Conservation (phyloP, 1,139 yeast species). For the Pichia kudriavzevii region DNA sequence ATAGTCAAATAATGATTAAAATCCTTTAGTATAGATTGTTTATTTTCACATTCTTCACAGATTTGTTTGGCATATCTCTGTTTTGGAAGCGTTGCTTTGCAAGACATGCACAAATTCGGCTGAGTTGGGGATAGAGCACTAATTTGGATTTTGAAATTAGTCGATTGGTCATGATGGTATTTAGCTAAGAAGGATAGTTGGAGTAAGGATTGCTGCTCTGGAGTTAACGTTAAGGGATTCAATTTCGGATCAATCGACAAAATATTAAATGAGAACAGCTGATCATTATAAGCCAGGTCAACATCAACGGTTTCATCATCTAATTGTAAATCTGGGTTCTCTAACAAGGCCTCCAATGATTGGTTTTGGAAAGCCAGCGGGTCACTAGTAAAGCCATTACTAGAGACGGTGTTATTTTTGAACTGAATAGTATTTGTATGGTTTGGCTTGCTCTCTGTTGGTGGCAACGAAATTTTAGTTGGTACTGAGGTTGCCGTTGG, state of each 20-base stretch:
- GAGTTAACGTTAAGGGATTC: conserved; percentile 18
- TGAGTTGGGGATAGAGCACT: conserved; percentile 14
- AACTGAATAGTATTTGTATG: conserved; percentile 12
- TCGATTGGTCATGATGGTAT: conserved; percentile 18
- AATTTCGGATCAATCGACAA: conserved; percentile 19
- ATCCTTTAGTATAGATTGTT: conserved; percentile 19
- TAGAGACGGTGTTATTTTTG: conserved; percentile 6
- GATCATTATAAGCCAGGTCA: conserved; percentile 18
- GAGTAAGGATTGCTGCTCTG: conserved; percentile 19
- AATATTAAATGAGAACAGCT: conserved; percentile 18
- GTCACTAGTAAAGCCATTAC: conserved; percentile 5
- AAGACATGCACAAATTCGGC: conserved; percentile 13
- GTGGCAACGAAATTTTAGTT: conserved; percentile 7
- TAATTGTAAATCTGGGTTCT: conserved; percentile 11
- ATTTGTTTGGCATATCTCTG: conserved; percentile 16
- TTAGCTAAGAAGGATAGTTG: conserved; percentile 19
- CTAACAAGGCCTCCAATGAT: conserved; percentile 14
- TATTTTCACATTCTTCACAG: conserved; percentile 21
- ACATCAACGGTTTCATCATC: conserved; percentile 14
- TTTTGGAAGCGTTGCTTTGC: conserved; percentile 10
- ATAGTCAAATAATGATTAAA: conserved; percentile 22
- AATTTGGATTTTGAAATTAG: conserved; percentile 8
- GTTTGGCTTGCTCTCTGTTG: neutral
- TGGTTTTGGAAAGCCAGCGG: conserved; percentile 7
- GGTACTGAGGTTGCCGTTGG: conserved; percentile 16